Evolutionary conservation across 305 asterid species (phyloP).

Genomic region (Fraxinus ornus): DNA sequence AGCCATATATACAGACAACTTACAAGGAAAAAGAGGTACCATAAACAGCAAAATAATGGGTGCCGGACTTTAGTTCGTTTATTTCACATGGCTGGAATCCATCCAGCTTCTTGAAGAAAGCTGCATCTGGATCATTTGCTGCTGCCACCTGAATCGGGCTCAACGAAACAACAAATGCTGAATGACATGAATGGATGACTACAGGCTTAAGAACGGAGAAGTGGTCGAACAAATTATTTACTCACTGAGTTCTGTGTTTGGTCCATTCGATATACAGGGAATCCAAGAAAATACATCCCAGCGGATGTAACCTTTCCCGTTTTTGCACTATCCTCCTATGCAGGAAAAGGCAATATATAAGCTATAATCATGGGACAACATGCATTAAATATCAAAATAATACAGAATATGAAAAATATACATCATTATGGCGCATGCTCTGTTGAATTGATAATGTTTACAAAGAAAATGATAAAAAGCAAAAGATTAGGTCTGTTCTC

Average conservation of each 20-base stretch:
- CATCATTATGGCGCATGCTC: conserved; percentile 12
- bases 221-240: conserved; percentile 20
- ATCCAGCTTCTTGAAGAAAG: conserved; percentile 89
- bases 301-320: conserved; percentile 81
- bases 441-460: background rate
- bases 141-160: conserved; percentile 49
- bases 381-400: background rate
- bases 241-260: conserved; percentile 69
- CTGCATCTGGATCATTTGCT: conserved; percentile 84
- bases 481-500: background rate
- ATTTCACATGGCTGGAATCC: conserved; percentile 97
- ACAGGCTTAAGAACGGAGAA: background rate
- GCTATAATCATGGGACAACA: background rate
- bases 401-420: background rate
- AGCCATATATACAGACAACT: conserved; percentile 12
- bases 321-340: conserved; percentile 88
- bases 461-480: conserved; percentile 5
- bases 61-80: conserved; percentile 80
- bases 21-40: conserved; percentile 47
- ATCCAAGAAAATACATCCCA: conserved; percentile 92
- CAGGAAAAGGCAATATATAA: conserved; percentile 12
- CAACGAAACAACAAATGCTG: conserved; percentile 23
- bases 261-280: conserved; percentile 90
- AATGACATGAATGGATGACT: conserved; percentile 11
- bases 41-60: conserved; percentile 86